Conservation (phyloP, 2,329 filamentous ascomycete species). For the Coniella lustricola region DNA sequence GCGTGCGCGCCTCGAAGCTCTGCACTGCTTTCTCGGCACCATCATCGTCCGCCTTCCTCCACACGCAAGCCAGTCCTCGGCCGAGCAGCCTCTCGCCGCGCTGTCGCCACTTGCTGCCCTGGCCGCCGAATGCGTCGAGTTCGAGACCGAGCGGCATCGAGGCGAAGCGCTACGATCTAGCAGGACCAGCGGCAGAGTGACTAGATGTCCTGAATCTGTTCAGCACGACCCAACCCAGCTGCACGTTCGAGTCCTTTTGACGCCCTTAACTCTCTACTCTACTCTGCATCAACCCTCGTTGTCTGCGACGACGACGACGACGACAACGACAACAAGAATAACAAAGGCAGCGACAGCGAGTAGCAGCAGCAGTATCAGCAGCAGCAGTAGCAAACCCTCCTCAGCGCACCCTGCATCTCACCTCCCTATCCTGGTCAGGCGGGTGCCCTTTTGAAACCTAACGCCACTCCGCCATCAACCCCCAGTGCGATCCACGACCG, state of each 20-base stretch:
- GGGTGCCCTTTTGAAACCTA: constrained; percentile 14
- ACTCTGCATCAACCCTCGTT: background rate
- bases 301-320: background rate
- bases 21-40: background rate
- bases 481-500: constrained; percentile 10
- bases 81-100: background rate
- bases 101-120: constrained; percentile 1
- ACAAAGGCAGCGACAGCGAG: background rate
- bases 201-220: background rate
- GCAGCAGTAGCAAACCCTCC: constrained; percentile 6
- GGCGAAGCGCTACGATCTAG: constrained; percentile 2
- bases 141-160: constrained; percentile 1
- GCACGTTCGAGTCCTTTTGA: too few species aligned
- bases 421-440: constrained; percentile 14
- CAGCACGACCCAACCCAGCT: background rate
- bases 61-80: background rate
- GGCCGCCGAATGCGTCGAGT: constrained; percentile 9
- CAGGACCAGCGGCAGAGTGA: background rate
- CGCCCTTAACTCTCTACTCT: background rate
- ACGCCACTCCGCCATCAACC: constrained; percentile 13
- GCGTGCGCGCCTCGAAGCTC: background rate
- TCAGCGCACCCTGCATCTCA: constrained; percentile 9
- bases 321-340: background rate
- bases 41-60: background rate
- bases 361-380: constrained; percentile 4